phyloP scores from a whole-genome alignment of 495 filamentous ascomycete genomes.

The Apodospora peruviana region DNA sequence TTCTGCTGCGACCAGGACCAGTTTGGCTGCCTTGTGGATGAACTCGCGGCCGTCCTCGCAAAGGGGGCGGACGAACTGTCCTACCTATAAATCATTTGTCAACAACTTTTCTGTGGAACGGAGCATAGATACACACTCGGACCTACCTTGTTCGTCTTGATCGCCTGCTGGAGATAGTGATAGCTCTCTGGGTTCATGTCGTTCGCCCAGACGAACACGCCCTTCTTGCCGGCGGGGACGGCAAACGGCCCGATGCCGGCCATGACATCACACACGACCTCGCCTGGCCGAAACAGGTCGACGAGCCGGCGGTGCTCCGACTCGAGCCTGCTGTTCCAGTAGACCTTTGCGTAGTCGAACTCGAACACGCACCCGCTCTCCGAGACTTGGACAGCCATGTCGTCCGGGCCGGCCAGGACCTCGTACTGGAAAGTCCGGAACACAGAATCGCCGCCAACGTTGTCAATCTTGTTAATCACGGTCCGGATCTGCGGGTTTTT shows the following conservation, averaged over 20 bases:
- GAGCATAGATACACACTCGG: neutral
- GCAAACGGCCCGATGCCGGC: slow-evolving; percentile 95
- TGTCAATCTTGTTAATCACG: slow-evolving; percentile 92
- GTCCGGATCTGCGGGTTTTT: slow-evolving; percentile 75
- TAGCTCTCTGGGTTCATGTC: slow-evolving; percentile 92
- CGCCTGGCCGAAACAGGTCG: slow-evolving; percentile 69
- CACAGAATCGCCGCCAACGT: slow-evolving; percentile 75
- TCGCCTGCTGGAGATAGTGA: slow-evolving; percentile 60
- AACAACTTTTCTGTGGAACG: neutral
- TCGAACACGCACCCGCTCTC: slow-evolving; percentile 59
- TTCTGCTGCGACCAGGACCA: slow-evolving; percentile 50
- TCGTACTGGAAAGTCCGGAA: slow-evolving; percentile 94
- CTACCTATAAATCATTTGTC: slow-evolving; percentile 45
- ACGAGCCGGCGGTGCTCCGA: slow-evolving; percentile 82
- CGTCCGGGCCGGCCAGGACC: slow-evolving; percentile 71
- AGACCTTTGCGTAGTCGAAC: slow-evolving; percentile 83
- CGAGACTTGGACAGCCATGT: slow-evolving; percentile 71
- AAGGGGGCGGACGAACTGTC: slow-evolving; percentile 67
- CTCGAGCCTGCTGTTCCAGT: slow-evolving; percentile 91
- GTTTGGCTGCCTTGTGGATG: slow-evolving; percentile 60
- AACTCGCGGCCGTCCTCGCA: slow-evolving; percentile 77
- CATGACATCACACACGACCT: slow-evolving; percentile 96
- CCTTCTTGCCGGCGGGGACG: slow-evolving; percentile 81
- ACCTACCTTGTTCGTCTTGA: slow-evolving; percentile 69
- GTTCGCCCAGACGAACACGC: slow-evolving; percentile 93